Percentiles rank a stretch among this genome's conserved stretches.
Conservation (phyloP, 306 rosid species). For the Urtica urens region DNA sequence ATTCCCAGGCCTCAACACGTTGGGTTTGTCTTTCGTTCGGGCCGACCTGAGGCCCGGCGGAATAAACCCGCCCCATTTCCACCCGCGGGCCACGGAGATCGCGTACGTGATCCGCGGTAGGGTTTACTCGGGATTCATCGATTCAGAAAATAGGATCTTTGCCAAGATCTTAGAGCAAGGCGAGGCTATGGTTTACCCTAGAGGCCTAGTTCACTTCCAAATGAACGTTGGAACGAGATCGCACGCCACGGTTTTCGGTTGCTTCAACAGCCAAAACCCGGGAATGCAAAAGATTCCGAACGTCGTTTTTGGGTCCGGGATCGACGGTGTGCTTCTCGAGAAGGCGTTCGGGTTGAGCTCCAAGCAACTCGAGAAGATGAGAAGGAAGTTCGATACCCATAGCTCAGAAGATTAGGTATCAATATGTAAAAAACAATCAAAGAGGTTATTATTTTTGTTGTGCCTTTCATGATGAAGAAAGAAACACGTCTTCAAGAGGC, state of each 20-base stretch:
- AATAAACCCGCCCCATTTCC: constrained; percentile 80
- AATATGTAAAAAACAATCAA: no score
- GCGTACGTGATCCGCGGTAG: constrained; percentile 54
- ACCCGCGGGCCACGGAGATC: constrained; percentile 81
- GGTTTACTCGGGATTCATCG: constrained; percentile 77
- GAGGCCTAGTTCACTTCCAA: constrained; percentile 69
- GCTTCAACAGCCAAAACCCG: constrained; percentile 87
- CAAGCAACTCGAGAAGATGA: constrained; percentile 63
- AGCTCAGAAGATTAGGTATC: constrained; percentile 18
- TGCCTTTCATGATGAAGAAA: background rate
- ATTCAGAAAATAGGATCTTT: constrained; percentile 58
- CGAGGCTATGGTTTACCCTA: constrained; percentile 82
- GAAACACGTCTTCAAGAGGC: background rate
- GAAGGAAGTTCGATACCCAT: constrained; percentile 54
- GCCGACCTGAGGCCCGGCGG: constrained; percentile 66
- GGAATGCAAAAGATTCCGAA: constrained; percentile 61
- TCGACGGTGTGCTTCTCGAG: constrained; percentile 52
- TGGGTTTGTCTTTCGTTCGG: constrained; percentile 73
- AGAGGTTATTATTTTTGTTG: no score
- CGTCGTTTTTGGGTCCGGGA: constrained; percentile 80
- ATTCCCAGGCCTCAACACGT: constrained; percentile 76
- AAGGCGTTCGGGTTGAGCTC: constrained; percentile 80
- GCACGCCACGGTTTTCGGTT: constrained; percentile 59
- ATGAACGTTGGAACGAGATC: constrained; percentile 80
- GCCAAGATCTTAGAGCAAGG: constrained; percentile 52